Percentiles rank a stretch among this genome's conserved stretches.
phyloP scores from a whole-genome alignment of 768 basidiomycete genomes.

The Tephrocybe sp. region DNA sequence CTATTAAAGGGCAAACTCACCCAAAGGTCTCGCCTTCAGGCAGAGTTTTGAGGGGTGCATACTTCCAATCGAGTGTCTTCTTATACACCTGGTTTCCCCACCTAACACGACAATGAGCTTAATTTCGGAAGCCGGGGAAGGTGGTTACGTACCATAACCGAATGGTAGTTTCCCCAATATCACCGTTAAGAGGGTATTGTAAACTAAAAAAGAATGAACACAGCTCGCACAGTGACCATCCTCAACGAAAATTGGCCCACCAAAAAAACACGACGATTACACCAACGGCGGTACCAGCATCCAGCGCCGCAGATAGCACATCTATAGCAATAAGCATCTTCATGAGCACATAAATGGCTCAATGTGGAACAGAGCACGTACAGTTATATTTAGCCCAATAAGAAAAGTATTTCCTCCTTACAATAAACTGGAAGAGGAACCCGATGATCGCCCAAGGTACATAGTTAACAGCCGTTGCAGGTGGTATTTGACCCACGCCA shows the following conservation, averaged over 20 bases:
- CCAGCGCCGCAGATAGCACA: slow-evolving; percentile 73
- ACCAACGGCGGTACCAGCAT: slow-evolving; percentile 70
- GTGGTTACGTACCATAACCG: slow-evolving; percentile 31
- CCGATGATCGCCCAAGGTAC: slow-evolving; percentile 75
- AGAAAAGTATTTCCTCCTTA: slow-evolving; percentile 63
- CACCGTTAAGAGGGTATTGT: slow-evolving; percentile 44
- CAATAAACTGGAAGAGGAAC: slow-evolving; percentile 77
- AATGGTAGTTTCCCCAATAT: slow-evolving; percentile 35
- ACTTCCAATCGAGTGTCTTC: slow-evolving; percentile 35
- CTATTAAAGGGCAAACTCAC: slow-evolving; percentile 16
- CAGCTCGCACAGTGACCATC: neutral
- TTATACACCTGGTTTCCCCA: slow-evolving; percentile 31
- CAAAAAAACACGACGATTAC: slow-evolving; percentile 69
- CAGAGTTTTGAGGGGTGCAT: slow-evolving; percentile 25
- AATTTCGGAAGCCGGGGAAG: neutral
- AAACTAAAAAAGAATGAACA: slow-evolving; percentile 25
- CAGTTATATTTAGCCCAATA: slow-evolving; percentile 84
- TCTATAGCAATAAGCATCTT: slow-evolving; percentile 38
- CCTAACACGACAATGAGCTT: neutral
- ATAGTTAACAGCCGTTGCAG: slow-evolving; percentile 84
- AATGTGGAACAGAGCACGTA: slow-evolving; percentile 25
- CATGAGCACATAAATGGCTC: neutral
- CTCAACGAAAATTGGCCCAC: slow-evolving; percentile 33
- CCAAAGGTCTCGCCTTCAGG: slow-evolving; percentile 33
- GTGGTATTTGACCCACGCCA: slow-evolving; percentile 71